phyloP scores from a whole-genome alignment of 73 alveolate species.

The Paramecium caudatum region DNA sequence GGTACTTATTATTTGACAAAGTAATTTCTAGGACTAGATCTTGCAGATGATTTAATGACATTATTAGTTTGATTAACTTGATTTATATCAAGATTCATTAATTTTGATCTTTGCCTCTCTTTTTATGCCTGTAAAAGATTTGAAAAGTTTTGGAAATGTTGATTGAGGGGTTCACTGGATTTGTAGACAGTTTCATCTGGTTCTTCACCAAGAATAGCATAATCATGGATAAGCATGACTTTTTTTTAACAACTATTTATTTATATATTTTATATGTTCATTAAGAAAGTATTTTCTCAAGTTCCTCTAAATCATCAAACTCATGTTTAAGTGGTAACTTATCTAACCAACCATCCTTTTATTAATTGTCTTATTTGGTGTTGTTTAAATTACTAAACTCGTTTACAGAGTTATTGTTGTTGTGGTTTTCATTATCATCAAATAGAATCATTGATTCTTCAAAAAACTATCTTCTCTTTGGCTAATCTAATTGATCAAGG shows the following conservation, averaged over 20 bases:
- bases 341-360: constrained; percentile 43
- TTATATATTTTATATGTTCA: background rate
- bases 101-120: constrained; percentile 23
- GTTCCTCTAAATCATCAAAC: constrained; percentile 6
- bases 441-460: constrained; percentile 60
- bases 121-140: constrained; percentile 24
- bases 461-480: constrained; percentile 1
- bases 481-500: constrained; percentile 35
- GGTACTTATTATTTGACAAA: background rate
- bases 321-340: constrained; percentile 49
- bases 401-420: background rate
- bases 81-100: background rate
- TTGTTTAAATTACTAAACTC: constrained; percentile 4
- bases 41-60: background rate
- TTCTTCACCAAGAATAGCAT: constrained; percentile 51
- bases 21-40: constrained; percentile 8
- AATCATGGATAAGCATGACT: constrained; percentile 6
- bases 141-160: constrained; percentile 47
- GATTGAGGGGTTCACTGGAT: background rate
- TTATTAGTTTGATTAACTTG: background rate
- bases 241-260: constrained; percentile 32
- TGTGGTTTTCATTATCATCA: constrained; percentile 40
- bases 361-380: background rate
- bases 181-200: background rate
- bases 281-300: constrained; percentile 41